phyloP scores from a whole-genome alignment of 192 early-diverging fungal genomes.

The Lobosporangium transversale region DNA sequence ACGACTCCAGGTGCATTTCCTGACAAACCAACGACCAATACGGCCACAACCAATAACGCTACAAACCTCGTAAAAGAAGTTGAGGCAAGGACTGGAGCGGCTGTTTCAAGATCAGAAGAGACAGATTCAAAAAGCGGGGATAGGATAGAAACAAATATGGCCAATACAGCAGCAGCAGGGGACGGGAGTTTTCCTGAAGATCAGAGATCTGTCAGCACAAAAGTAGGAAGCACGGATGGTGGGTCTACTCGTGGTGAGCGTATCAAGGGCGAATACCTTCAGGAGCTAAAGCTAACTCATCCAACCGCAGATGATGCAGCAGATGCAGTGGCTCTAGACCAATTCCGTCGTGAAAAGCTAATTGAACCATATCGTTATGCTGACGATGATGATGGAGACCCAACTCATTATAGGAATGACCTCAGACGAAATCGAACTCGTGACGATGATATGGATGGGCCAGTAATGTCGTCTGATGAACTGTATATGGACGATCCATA shows the following conservation, averaged over 20 bases:
- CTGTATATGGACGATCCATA: slow-evolving; percentile 30
- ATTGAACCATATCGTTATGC: slow-evolving; percentile 21
- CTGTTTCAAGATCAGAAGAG: no score
- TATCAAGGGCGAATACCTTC: slow-evolving; percentile 7
- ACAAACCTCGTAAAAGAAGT: neutral
- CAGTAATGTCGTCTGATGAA: no score
- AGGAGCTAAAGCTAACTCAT: slow-evolving; percentile 7
- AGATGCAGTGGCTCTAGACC: slow-evolving; percentile 17
- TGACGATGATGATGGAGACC: slow-evolving; percentile 9
- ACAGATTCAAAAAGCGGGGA: neutral
- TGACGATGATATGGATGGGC: no score
- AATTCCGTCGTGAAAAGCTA: slow-evolving; percentile 12
- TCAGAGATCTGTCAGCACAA: slow-evolving; percentile 37
- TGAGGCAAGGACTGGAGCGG: neutral
- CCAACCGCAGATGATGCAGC: neutral
- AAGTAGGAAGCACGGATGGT: slow-evolving; percentile 23
- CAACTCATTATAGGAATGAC: slow-evolving; percentile 1
- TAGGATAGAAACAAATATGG: neutral
- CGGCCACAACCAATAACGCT: neutral
- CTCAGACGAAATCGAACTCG: slow-evolving; percentile 4
- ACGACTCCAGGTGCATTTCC: slow-evolving; percentile 47
- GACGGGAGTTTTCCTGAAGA: slow-evolving; percentile 43
- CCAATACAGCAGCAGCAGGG: neutral
- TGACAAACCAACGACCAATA: neutral
- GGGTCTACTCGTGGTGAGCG: slow-evolving; percentile 2